Percentiles rank a stretch among this genome's conserved stretches.
phyloP scores from a whole-genome alignment of 1,284 basidiomycete genomes.

The Coniferiporia sulphurascens region DNA sequence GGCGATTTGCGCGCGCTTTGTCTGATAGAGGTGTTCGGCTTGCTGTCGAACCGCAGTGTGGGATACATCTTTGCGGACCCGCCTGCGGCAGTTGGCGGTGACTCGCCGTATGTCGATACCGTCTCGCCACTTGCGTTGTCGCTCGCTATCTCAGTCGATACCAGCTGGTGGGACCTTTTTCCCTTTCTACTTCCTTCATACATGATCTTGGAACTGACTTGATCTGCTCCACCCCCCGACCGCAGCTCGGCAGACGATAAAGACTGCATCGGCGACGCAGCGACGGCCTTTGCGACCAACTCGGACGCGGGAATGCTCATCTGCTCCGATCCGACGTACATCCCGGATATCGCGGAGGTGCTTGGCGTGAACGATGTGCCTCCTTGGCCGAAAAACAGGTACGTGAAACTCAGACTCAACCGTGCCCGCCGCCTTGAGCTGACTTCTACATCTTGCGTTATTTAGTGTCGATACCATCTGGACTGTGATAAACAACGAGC shows the following conservation, averaged over 20 bases:
- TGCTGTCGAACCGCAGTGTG: conserved; percentile 21
- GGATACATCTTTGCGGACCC: conserved; percentile 28
- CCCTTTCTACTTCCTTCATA: background rate
- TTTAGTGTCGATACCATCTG: too few species aligned
- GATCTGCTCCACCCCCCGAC: too few species aligned
- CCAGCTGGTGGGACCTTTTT: background rate
- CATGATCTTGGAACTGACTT: too few species aligned
- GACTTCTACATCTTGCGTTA: too few species aligned
- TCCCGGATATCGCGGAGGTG: conserved; percentile 24
- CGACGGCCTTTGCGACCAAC: conserved; percentile 19
- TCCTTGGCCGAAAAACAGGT: conserved; percentile 23
- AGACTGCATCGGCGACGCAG: background rate
- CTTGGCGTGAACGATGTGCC: conserved; percentile 21
- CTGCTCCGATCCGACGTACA: conserved; percentile 22
- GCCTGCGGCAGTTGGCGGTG: conserved; percentile 22
- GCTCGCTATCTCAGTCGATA: background rate
- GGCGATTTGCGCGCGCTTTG: background rate
- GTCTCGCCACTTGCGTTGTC: conserved; percentile 30
- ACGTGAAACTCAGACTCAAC: background rate
- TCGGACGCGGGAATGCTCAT: conserved; percentile 22
- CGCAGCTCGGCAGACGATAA: background rate
- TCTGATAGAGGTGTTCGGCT: conserved; percentile 22
- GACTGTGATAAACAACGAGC: too few species aligned
- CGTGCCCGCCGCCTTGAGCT: too few species aligned
- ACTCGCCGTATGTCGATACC: conserved; percentile 27